These are phyloP conservation scores for Diaporthe citriasiana DNA, from an alignment of 2,329 filamentous ascomycete species.

Conservation along the genomic window DNA sequence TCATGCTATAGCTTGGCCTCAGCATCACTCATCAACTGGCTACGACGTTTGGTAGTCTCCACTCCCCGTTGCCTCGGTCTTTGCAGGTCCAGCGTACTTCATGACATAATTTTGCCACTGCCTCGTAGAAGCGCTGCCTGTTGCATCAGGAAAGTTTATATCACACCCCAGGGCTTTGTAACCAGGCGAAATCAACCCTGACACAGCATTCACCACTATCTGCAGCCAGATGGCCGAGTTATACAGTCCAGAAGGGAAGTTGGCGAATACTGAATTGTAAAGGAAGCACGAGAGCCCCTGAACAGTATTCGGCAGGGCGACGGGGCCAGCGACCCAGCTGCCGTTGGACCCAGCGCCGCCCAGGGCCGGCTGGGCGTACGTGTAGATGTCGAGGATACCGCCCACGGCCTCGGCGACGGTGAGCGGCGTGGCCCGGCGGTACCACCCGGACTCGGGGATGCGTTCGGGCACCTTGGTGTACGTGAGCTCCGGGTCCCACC, in stretches of 20 bases:
- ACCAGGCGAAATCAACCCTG: conserved; percentile 37
- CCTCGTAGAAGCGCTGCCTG: neutral
- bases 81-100: neutral
- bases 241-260: conserved; percentile 42
- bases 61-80: neutral
- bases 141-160: conserved; percentile 38
- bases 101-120: neutral
- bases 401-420: conserved; percentile 41
- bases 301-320: conserved; percentile 37
- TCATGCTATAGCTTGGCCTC: neutral
- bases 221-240: conserved; percentile 33
- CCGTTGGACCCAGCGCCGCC: conserved; percentile 40
- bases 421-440: conserved; percentile 42
- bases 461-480: conserved; percentile 42
- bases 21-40: neutral
- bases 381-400: conserved; percentile 40
- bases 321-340: conserved; percentile 40
- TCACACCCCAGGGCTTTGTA: conserved; percentile 41
- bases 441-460: conserved; percentile 42
- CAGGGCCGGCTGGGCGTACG: conserved; percentile 40
- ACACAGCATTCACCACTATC: conserved; percentile 36
- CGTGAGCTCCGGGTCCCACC: conserved; percentile 37
- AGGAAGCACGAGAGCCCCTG: conserved; percentile 43
- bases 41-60: neutral
- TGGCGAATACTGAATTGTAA: conserved; percentile 43